phyloP scores from a whole-genome alignment of 1,139 yeast species.

The Hemisphaericaspora xylanilytica region DNA sequence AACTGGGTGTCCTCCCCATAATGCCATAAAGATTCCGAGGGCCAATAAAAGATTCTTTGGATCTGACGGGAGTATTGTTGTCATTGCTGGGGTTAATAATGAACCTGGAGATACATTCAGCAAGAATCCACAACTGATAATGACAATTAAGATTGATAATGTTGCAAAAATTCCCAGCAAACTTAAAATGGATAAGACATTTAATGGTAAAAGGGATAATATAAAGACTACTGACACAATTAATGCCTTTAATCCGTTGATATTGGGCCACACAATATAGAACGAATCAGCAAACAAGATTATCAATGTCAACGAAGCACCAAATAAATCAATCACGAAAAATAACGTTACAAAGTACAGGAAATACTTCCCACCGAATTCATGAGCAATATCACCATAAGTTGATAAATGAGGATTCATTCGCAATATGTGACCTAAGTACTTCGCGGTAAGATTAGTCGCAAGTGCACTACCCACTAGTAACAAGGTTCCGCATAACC shows the following conservation, averaged over 20 bases:
- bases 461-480: conserved; percentile 56
- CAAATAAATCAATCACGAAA: conserved; percentile 74
- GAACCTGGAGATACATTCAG: conserved; percentile 65
- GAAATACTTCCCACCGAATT: conserved; percentile 44
- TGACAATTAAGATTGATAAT: conserved; percentile 54
- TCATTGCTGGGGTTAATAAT: conserved; percentile 49
- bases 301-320: conserved; percentile 74
- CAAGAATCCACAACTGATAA: conserved; percentile 61
- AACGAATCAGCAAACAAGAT: conserved; percentile 85
- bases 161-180: conserved; percentile 76
- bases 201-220: conserved; percentile 72
- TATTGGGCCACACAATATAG: conserved; percentile 56
- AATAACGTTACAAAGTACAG: conserved; percentile 63
- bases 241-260: conserved; percentile 48
- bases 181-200: conserved; percentile 67
- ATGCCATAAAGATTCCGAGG: conserved; percentile 77
- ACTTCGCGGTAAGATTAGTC: conserved; percentile 69
- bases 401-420: conserved; percentile 31
- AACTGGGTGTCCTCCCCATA: conserved; percentile 90
- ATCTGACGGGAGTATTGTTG: conserved; percentile 52
- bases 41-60: conserved; percentile 53
- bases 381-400: conserved; percentile 47
- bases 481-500: conserved; percentile 63
- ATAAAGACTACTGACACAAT: conserved; percentile 51
- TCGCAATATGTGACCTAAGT: conserved; percentile 34